Evolutionary conservation across 768 basidiomycete species (phyloP).

Genomic region (Tricholoma sp.): DNA sequence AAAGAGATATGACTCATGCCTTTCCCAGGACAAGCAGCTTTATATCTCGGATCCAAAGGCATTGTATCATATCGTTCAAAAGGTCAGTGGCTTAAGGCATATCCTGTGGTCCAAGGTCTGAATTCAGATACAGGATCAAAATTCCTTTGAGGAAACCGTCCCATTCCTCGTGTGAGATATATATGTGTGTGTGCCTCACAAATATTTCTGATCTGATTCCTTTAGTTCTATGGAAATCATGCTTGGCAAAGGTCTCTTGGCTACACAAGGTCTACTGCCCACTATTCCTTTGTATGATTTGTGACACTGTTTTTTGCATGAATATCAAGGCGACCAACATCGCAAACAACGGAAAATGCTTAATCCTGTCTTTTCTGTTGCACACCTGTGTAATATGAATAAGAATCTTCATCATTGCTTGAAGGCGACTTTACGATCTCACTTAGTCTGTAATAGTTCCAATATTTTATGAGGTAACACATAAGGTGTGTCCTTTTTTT

Average conservation of each 20-base stretch:
- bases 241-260: constrained; percentile 4
- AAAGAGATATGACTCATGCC: background rate
- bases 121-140: constrained; percentile 3
- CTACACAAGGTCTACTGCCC: constrained; percentile 6
- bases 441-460: constrained; percentile 7
- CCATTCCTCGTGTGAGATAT: constrained; percentile 26
- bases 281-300: background rate
- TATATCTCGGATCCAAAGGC: constrained; percentile 35
- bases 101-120: background rate
- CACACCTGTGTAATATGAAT: constrained; percentile 17
- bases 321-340: constrained; percentile 10
- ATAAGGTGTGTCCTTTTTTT: constrained; percentile 7
- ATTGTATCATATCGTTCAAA: constrained; percentile 30
- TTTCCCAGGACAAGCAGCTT: constrained; percentile 13
- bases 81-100: constrained; percentile 14
- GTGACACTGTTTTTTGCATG: background rate
- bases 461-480: constrained; percentile 14
- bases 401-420: background rate
- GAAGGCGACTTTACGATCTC: background rate
- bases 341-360: constrained; percentile 15
- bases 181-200: background rate
- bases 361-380: constrained; percentile 16
- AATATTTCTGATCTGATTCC: background rate
- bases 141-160: constrained; percentile 31
- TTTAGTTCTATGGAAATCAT: background rate